Evolutionary conservation across 2,329 filamentous ascomycete species (phyloP), one percentile per base, ranked within the genome.

Genomic region (Penicillium sumatraense): DNA sequence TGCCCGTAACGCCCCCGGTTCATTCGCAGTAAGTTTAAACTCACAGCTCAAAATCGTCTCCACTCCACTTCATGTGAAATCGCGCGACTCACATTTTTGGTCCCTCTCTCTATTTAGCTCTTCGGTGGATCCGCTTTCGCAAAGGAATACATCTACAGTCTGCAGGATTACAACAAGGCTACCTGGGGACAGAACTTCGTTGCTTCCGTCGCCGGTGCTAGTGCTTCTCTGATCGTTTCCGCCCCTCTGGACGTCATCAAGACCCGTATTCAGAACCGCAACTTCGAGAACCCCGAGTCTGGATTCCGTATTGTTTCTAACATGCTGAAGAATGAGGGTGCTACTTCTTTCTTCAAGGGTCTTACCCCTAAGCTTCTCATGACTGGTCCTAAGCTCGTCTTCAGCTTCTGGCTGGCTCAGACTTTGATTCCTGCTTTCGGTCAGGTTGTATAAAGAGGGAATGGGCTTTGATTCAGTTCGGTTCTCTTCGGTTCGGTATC

Each of bases 331-430:
- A 86, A 96, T 67, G 95, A 99, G 78, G 95, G 93, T 20, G 73
- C 89, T 55, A 80, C 83, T 14, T 88, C 89, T 69, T 98, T 99
- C 85, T 99, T 99, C 86, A 99, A 99, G 86, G 95, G 95, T 40
- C 79, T 99, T 62, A 89, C 92, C 47, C 95, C 95, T 60, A 99
- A 99, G 89, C 86, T 99, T 62, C 84, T 99, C 70, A 99, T 99
- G 95, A 99, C 95, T 14, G 96, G 95, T 21, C 95, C 95, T 61
- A 99, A 99, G 85, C 85, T 99, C 58, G 95, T 98, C 60, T 99
- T 99, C 83, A 97, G 93, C 58, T 99, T 99, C 87, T 99, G 95
- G 95, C 86, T 99, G 72, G 95, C 95, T 54, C 95, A 99, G 83
- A 98, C 95, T 26, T 82, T 99, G 69, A 99, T 99, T 72, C 95